Conservation (phyloP, 2,329 filamentous ascomycete species). For the Falciphora oryzae region DNA sequence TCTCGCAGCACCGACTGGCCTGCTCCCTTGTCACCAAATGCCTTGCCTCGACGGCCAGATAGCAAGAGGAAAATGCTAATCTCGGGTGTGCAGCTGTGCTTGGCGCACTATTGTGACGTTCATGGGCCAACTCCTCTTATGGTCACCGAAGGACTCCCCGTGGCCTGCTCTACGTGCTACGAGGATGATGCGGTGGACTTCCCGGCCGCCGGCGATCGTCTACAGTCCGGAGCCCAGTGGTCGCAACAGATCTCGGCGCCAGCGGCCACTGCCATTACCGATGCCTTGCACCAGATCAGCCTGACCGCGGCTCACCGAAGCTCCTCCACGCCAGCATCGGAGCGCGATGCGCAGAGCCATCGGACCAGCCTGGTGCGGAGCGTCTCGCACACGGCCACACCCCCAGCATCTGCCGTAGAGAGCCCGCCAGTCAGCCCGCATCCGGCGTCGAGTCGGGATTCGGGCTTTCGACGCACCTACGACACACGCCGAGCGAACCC, state of each 20-base stretch:
- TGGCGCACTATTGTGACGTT: slow-evolving; percentile 66
- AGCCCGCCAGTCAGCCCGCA: slow-evolving; percentile 55
- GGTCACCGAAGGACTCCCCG: slow-evolving; percentile 61
- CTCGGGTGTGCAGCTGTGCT: slow-evolving; percentile 51
- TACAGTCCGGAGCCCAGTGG: slow-evolving; percentile 33
- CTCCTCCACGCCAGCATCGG: slow-evolving; percentile 36
- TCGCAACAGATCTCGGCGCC: slow-evolving; percentile 28
- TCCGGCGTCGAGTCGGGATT: slow-evolving; percentile 41
- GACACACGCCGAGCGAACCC: slow-evolving; percentile 58
- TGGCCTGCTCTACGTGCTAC: slow-evolving; percentile 54
- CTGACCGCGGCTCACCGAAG: slow-evolving; percentile 34
- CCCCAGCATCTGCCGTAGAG: slow-evolving; percentile 40
- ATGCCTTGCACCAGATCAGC: slow-evolving; percentile 43
- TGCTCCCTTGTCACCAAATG: background rate
- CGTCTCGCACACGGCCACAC: slow-evolving; percentile 23
- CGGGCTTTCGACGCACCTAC: slow-evolving; percentile 57
- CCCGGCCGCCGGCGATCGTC: slow-evolving; percentile 27
- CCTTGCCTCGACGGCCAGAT: background rate
- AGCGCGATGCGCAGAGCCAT: slow-evolving; percentile 38
- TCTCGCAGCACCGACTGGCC: background rate
- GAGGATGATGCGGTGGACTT: slow-evolving; percentile 34
- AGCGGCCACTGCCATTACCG: slow-evolving; percentile 31
- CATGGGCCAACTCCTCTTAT: slow-evolving; percentile 65
- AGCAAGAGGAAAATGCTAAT: slow-evolving; percentile 30
- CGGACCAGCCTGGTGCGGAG: slow-evolving; percentile 37